A percentile compares a stretch with the other conserved stretches of the same genome.
Conservation (phyloP, 2,329 filamentous ascomycete genomes). For the Diaporthe velutina region DNA sequence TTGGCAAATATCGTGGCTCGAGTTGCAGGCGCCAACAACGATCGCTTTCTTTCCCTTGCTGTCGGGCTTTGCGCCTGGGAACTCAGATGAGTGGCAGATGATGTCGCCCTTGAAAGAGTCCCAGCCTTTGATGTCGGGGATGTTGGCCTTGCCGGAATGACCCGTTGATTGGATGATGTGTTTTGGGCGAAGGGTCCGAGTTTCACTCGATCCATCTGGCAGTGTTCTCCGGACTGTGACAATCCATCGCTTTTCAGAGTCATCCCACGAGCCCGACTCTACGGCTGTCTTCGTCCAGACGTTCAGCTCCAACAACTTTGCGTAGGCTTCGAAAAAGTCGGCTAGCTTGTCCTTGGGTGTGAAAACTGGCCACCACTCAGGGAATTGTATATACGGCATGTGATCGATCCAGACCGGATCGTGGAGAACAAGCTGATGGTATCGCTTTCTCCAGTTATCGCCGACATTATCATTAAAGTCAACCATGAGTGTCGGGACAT, state of each 20-base stretch:
- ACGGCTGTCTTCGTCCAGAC: conserved; percentile 70
- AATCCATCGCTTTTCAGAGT: conserved; percentile 65
- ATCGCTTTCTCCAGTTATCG: conserved; percentile 72
- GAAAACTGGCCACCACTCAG: conserved; percentile 73
- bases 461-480: conserved; percentile 65
- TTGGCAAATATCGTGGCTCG: conserved; percentile 77
- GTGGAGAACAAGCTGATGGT: conserved; percentile 70
- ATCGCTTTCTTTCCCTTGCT: conserved; percentile 70
- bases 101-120: conserved; percentile 69
- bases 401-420: conserved; percentile 72
- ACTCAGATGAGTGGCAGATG: conserved; percentile 73
- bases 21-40: conserved; percentile 78
- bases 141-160: conserved; percentile 60
- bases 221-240: conserved; percentile 54
- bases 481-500: conserved; percentile 63
- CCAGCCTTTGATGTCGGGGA: conserved; percentile 52
- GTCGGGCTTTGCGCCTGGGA: conserved; percentile 63
- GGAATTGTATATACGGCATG: conserved; percentile 73
- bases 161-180: conserved; percentile 69
- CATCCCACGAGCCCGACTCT: conserved; percentile 60
- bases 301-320: conserved; percentile 72
- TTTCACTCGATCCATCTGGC: conserved; percentile 48
- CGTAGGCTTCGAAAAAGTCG: conserved; percentile 75
- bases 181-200: conserved; percentile 59
- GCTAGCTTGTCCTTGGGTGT: conserved; percentile 77